These are phyloP conservation scores for Cryphonectria parasitica DNA, from an alignment of 2,329 filamentous ascomycete genomes.

Conservation along the genomic window DNA sequence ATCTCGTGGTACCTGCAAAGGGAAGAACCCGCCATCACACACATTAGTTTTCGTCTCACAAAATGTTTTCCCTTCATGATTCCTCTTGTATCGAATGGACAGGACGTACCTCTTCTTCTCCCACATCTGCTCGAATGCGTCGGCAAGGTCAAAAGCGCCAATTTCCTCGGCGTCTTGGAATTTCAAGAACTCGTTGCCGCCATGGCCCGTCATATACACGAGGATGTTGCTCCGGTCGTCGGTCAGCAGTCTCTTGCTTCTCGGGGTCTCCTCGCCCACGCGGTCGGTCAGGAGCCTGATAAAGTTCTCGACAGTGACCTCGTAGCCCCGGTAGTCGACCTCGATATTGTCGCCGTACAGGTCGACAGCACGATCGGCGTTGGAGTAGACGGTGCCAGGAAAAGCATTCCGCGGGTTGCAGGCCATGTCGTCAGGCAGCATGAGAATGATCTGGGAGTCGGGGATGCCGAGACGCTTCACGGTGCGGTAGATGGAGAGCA, in stretches of 20 bases:
- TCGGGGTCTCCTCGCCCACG: conserved; percentile 90
- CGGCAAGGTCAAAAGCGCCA: conserved; percentile 90
- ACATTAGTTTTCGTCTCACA: neutral
- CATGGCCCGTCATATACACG: conserved; percentile 99
- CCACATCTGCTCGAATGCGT: conserved; percentile 99
- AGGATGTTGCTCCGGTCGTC: conserved; percentile 96
- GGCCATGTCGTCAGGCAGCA: conserved; percentile 99
- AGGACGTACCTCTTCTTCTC: conserved; percentile 85
- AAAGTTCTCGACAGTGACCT: conserved; percentile 99
- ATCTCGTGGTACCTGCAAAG: conserved; percentile 82
- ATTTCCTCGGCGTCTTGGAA: conserved; percentile 99
- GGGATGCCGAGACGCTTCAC: conserved; percentile 97
- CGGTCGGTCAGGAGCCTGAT: conserved; percentile 93
- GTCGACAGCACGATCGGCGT: conserved; percentile 92
- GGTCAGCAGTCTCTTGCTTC: conserved; percentile 90
- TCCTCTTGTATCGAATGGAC: neutral
- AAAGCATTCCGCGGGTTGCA: conserved; percentile 99
- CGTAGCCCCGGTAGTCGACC: conserved; percentile 96
- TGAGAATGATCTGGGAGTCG: conserved; percentile 98
- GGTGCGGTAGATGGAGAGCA: conserved; percentile 94
- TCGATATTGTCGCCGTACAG: conserved; percentile 99
- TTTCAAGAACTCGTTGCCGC: conserved; percentile 96
- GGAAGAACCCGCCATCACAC: neutral
- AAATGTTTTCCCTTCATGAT: neutral
- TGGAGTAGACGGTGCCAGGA: conserved; percentile 97